Percentiles rank a stretch among this genome's conserved stretches.
Conservation (phyloP, 2,329 filamentous ascomycete genomes). For the Cytospora chrysosperma region DNA sequence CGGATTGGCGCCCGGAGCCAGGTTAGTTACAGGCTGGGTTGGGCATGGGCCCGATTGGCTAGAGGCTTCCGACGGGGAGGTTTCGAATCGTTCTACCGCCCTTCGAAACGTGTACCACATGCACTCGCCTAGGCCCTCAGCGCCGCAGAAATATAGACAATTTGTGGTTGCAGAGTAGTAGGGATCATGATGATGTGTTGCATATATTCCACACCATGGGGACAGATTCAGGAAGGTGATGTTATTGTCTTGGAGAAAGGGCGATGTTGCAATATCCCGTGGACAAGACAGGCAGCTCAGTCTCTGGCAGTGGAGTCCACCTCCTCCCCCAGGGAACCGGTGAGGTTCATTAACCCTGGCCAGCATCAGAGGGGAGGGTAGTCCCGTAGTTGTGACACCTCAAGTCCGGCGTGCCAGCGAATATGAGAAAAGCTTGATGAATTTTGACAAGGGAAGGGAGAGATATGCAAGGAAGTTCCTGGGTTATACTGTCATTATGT, state of each 20-base stretch:
- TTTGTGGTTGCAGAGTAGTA: not conserved
- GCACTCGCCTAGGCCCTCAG: not conserved
- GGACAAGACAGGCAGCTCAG: not conserved
- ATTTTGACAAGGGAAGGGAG: no score
- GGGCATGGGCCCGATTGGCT: conserved; percentile 7
- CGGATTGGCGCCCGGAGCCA: conserved; percentile 5
- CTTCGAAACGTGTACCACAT: conserved; percentile 3
- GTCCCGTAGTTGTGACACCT: no score
- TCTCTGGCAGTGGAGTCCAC: not conserved
- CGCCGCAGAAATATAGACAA: conserved; percentile 5
- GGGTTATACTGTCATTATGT: not conserved
- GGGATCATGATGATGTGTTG: not conserved
- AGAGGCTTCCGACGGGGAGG: not conserved
- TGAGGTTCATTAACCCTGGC: not conserved
- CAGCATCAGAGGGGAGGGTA: not conserved
- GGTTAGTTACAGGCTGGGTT: conserved; percentile 6
- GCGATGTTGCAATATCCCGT: not conserved
- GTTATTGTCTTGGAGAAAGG: not conserved
- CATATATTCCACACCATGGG: not conserved
- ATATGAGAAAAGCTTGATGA: no score
- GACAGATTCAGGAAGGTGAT: not conserved
- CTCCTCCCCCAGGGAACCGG: not conserved
- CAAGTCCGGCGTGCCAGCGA: no score
- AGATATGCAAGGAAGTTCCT: no score
- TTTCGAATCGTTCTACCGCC: conserved; percentile 15